Evolutionary conservation across 2,329 filamentous ascomycete genomes (phyloP).

Genomic region (Amauroascus verrucosus): DNA sequence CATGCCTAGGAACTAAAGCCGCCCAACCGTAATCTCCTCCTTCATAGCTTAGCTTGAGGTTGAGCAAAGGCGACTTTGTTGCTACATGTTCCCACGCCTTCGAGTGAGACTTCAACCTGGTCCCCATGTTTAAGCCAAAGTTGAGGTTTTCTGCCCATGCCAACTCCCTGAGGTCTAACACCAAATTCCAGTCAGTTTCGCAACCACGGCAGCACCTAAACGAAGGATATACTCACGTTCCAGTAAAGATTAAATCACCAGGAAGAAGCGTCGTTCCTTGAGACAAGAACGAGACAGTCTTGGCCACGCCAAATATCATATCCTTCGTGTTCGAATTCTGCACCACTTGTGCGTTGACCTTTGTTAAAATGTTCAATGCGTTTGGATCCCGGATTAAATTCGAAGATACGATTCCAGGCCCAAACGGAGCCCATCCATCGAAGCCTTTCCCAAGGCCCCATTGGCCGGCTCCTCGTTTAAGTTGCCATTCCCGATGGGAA

Average conservation of each 20-base stretch:
- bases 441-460: slow-evolving; percentile 66
- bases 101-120: slow-evolving; percentile 56
- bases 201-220: neutral
- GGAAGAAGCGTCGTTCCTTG: slow-evolving; percentile 34
- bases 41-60: slow-evolving; percentile 29
- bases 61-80: slow-evolving; percentile 38
- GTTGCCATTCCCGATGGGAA: slow-evolving; percentile 68
- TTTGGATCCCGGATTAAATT: slow-evolving; percentile 38
- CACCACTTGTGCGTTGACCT: slow-evolving; percentile 40
- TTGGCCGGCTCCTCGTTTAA: slow-evolving; percentile 57
- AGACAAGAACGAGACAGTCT: slow-evolving; percentile 39
- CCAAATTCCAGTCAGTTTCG: slow-evolving; percentile 22
- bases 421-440: slow-evolving; percentile 64
- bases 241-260: slow-evolving; percentile 36
- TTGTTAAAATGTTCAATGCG: slow-evolving; percentile 35
- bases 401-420: slow-evolving; percentile 57
- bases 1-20: no score
- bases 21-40: no score
- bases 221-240: slow-evolving; percentile 32
- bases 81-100: slow-evolving; percentile 51
- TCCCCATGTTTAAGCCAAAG: slow-evolving; percentile 62
- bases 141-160: slow-evolving; percentile 56
- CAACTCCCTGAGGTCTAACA: slow-evolving; percentile 57
- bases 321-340: slow-evolving; percentile 43
- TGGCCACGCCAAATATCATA: slow-evolving; percentile 40